Base-by-base conservation (phyloP, 2,329 filamentous ascomycete genomes). In the Botrytis aclada region DNA sequence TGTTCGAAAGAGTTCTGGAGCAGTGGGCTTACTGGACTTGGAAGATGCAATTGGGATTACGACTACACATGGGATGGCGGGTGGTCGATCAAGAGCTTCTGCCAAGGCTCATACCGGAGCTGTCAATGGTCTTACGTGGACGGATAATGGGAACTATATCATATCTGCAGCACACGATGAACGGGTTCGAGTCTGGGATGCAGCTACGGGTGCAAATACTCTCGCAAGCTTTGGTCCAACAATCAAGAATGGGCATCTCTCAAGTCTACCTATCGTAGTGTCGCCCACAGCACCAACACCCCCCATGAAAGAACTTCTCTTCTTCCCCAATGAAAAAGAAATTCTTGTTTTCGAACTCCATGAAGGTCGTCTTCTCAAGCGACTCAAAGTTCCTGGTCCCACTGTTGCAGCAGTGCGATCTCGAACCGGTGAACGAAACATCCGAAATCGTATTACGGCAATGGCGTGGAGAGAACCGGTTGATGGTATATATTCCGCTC, bases 41-140 rank as follows among this genome's bases (percentile, higher is more conserved):
- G 93, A 97, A 79, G 94, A 98, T 79, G 90, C 90, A 4, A 84
- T 92, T 4, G 95, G 94, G 1, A 81, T 95, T 7, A 81, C 88
- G 12, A 87, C 81, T 75, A 45, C 79, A 77, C 76, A 80, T 81
- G 76, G 45, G 74, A 77, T 83, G 74, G 61, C 78, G 62, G 66
- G 78, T 78, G 62, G 80, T 76, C 83, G 64, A 79, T 88, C 61
- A 74, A 88, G 83, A 80, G 84, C 77, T 78, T 83, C 86, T 3
- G 87, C 87, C 6, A 87, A 86, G 75, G 94, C 95, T 0, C 95
- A 98, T 79, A 86, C 88, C 18, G 94, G 93, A 4, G 88, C 93
- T 1, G 94, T 97, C 2, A 98, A 97, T 75, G 93, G 93, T 1
- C 84, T 98, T 12, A 86, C 90, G 0, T 98, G 94, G 94, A 95